Conservation (phyloP, 257 asterid genomes). For the Hygrophila difformis region DNA sequence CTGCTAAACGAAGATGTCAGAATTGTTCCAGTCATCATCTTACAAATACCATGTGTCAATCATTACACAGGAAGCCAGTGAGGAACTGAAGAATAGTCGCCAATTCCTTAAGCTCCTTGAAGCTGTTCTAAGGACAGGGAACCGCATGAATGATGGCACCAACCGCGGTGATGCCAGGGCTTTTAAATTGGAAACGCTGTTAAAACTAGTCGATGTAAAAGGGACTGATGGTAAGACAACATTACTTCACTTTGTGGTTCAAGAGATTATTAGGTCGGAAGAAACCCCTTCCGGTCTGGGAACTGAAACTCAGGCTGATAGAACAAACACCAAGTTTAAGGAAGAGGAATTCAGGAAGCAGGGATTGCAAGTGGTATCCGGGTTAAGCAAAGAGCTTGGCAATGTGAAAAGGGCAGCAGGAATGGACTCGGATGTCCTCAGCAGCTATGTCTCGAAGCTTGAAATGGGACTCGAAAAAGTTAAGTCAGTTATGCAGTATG, state of each 20-base stretch:
- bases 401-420: slow-evolving; percentile 80
- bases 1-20: not conserved
- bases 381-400: slow-evolving; percentile 71
- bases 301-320: slow-evolving; percentile 16
- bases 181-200: slow-evolving; percentile 78
- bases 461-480: slow-evolving; percentile 80
- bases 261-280: slow-evolving; percentile 87
- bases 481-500: slow-evolving; percentile 45
- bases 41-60: no score
- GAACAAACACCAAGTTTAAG: slow-evolving; percentile 23
- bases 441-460: slow-evolving; percentile 76
- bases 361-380: slow-evolving; percentile 71
- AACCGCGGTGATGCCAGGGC: slow-evolving; percentile 89
- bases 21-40: no score
- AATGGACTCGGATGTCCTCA: slow-evolving; percentile 92
- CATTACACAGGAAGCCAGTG: slow-evolving; percentile 71
- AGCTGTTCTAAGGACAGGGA: slow-evolving; percentile 90
- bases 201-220: slow-evolving; percentile 78
- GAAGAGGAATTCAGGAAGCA: slow-evolving; percentile 78
- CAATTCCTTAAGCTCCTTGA: slow-evolving; percentile 89
- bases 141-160: slow-evolving; percentile 92
- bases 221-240: slow-evolving; percentile 96
- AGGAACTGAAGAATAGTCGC: slow-evolving; percentile 82
- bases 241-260: slow-evolving; percentile 93
- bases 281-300: slow-evolving; percentile 35